Base-by-base conservation (phyloP, 1,139 yeast species). In the Geotrichum carabidarum region DNA sequence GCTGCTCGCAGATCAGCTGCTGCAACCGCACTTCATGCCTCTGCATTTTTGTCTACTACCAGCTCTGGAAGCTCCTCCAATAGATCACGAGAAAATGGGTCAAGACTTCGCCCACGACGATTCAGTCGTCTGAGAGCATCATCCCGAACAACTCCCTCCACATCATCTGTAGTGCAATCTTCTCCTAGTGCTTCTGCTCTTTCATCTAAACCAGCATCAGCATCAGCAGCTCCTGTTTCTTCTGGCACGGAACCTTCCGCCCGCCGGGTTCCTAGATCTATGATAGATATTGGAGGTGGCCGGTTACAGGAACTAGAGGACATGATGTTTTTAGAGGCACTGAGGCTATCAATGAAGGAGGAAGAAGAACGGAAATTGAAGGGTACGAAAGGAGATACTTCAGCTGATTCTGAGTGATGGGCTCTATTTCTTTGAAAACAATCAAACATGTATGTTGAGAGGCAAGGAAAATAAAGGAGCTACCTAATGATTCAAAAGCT, bases 21-120 rank as follows among this genome's bases (percentile, higher is more conserved):
- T 15, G 98, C 98, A 0, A 87, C 89, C 48, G 96, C 96, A 0
- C 81, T 91, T 45, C 98, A 91, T 71, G 95, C 90, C 12, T 83
- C 87, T 34, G 89, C 84, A 58, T 78, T 82, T 31, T 30, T 45
- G 41, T 12, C 32, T 7, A 27, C 27, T 12, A 14, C 22, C 12
- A 14, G 17, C 15, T 7, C 40, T 2, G 42, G 49, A 12, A 4
- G 31, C 4, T 14, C 42, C 8, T 5, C 40, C 14, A 12, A n/a
- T 17, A 8, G 48, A 34, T 44, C 48, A 4, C n/a, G 34, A 14
- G 40, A 44, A 7, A 8, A 27, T 4, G 36, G 27, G n/a, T 48
- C 51, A 8, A 11, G 40, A 2, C 14, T 15, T 8, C 42, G 37
- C 4, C 14, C 44, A 2, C 22, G 43, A 17, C 5, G 48, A 18